Conservation (phyloP, 768 basidiomycete genomes). For the Russula emetica region DNA sequence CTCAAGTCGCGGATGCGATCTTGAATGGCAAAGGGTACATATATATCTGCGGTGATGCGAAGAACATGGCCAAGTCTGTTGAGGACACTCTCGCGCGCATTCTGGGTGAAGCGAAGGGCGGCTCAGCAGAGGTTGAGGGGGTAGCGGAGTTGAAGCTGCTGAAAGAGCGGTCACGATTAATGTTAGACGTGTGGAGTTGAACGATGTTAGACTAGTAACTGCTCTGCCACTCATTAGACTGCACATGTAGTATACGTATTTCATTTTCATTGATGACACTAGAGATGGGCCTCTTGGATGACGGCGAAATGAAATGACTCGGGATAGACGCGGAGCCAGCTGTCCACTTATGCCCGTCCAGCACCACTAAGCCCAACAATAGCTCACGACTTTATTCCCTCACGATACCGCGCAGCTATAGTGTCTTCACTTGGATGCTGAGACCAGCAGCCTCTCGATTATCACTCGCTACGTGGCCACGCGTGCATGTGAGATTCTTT, state of each 20-base stretch:
- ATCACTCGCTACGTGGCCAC: conserved; percentile 3
- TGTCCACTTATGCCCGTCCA: not conserved
- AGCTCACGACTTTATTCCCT: not conserved
- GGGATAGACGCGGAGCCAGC: not conserved
- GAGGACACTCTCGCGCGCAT: conserved; percentile 83
- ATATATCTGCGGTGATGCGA: conserved; percentile 96
- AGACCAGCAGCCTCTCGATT: conserved; percentile 10
- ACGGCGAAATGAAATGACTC: not conserved
- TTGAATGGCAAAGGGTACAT: conserved; percentile 95
- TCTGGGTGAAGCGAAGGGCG: conserved; percentile 92
- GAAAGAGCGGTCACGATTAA: conserved; percentile 86
- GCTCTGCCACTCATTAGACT: conserved; percentile 12
- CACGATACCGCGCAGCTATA: not conserved
- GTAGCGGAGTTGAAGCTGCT: conserved; percentile 87
- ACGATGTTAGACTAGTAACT: conserved; percentile 12
- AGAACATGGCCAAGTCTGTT: conserved; percentile 92
- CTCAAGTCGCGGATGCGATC: conserved; percentile 81
- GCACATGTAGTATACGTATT: conserved; percentile 11
- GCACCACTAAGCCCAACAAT: not conserved
- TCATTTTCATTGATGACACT: not conserved
- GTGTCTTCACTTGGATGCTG: conserved; percentile 15
- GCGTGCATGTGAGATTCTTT: conserved; percentile 3
- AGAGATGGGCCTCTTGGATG: not conserved
- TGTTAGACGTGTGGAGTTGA: conserved; percentile 89
- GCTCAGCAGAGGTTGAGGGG: conserved; percentile 81